Percentiles rank a stretch among this genome's conserved stretches.
Evolutionary conservation across 1,139 yeast genomes (phyloP).

Genomic region (Yamadazyma dendronema): DNA sequence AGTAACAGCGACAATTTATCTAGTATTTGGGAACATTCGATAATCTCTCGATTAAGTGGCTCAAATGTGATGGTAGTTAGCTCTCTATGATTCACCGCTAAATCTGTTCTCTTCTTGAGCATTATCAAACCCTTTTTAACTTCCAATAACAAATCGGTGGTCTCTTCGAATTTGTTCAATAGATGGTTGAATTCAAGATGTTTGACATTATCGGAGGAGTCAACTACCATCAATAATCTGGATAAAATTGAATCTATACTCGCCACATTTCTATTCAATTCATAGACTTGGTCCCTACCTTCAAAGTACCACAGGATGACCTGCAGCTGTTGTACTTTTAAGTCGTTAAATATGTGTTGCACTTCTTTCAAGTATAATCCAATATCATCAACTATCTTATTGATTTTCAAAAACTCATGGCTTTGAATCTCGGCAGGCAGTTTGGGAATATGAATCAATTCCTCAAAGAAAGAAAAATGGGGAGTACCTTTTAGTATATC

Average conservation of each 20-base stretch:
- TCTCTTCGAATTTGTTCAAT: slow-evolving; percentile 28
- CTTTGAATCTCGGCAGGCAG: slow-evolving; percentile 19
- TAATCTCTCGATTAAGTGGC: slow-evolving; percentile 51
- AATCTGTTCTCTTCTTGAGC: slow-evolving; percentile 46
- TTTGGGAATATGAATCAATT: slow-evolving; percentile 21
- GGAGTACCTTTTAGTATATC: slow-evolving; percentile 19
- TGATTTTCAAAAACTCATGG: slow-evolving; percentile 31
- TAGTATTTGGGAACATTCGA: too few relatives aligned
- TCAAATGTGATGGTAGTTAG: slow-evolving; percentile 50
- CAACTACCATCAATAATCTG: slow-evolving; percentile 31
- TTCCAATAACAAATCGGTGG: slow-evolving; percentile 40
- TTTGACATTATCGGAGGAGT: slow-evolving; percentile 21
- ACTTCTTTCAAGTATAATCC: slow-evolving; percentile 25
- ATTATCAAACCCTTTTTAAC: slow-evolving; percentile 36
- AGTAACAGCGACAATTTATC: slow-evolving; percentile 34
- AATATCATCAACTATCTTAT: slow-evolving; percentile 33
- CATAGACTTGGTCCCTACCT: slow-evolving; percentile 43
- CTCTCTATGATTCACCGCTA: slow-evolving; percentile 59
- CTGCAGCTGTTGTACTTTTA: too few relatives aligned
- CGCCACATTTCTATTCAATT: slow-evolving; percentile 36
- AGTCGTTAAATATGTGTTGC: slow-evolving; percentile 16
- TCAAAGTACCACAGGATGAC: slow-evolving; percentile 49
- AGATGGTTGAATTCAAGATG: slow-evolving; percentile 15
- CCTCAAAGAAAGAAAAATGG: slow-evolving; percentile 33
- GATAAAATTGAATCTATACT: slow-evolving; percentile 49